These are phyloP conservation scores for Dicorynia guianensis DNA, from an alignment of 306 rosid genomes.

Conservation along the genomic window DNA sequence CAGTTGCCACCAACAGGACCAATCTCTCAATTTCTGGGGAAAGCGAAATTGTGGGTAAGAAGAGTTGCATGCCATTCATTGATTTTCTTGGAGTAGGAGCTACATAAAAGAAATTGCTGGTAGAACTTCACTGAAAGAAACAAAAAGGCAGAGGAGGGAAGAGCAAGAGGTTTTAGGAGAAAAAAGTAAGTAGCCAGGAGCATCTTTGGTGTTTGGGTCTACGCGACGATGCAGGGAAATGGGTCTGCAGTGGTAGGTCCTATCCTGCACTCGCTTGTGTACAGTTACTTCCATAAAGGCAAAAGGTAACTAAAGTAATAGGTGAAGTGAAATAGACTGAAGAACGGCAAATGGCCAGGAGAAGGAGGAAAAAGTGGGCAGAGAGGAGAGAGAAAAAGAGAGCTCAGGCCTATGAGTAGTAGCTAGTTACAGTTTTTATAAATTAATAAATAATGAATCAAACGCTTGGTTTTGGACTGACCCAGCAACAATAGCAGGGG, in stretches of 20 bases:
- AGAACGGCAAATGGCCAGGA: background rate
- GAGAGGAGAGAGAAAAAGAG: background rate
- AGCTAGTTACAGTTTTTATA: conserved; percentile 15
- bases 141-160: conserved; percentile 22
- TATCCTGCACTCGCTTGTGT: conserved; percentile 48
- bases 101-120: conserved; percentile 35
- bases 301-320: conserved; percentile 38
- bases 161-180: conserved; percentile 3
- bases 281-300: conserved; percentile 65
- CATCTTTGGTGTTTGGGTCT: conserved; percentile 15
- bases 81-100: conserved; percentile 97
- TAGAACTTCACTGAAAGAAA: conserved; percentile 1
- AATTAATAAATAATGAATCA: conserved; percentile 18
- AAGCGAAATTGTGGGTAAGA: conserved; percentile 28
- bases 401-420: conserved; percentile 12
- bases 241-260: conserved; percentile 40
- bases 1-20: conserved; percentile 63
- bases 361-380: background rate
- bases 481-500: conserved; percentile 1
- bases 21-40: conserved; percentile 53
- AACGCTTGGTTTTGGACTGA: conserved; percentile 52
- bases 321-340: conserved; percentile 20
- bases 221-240: conserved; percentile 24
- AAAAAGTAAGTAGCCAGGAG: conserved; percentile 33
- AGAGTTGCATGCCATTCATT: conserved; percentile 61